These are phyloP conservation scores for Zychaea mexicana DNA, from an alignment of 371 early-diverging fungal species.

Conservation along the genomic window DNA sequence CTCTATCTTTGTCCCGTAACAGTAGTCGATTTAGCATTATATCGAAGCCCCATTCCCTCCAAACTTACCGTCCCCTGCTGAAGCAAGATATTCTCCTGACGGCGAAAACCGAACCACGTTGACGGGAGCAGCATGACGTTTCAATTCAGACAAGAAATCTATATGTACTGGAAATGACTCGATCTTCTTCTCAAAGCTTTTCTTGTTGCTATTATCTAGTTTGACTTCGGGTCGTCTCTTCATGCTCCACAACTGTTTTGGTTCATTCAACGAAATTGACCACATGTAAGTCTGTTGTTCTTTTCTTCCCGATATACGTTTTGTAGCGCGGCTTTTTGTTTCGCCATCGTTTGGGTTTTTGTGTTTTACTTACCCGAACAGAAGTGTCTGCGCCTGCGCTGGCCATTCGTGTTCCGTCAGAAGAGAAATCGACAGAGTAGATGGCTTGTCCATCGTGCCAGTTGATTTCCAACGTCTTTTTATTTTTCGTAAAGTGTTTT, in stretches of 20 bases:
- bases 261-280: too few species aligned
- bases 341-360: neutral
- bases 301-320: too few species aligned
- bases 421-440: constrained; percentile 91
- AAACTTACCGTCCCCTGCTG: constrained; percentile 85
- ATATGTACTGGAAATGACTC: constrained; percentile 56
- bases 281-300: too few species aligned
- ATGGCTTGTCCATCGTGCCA: constrained; percentile 95
- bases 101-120: constrained; percentile 96
- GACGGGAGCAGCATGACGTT: constrained; percentile 87
- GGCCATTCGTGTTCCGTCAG: constrained; percentile 71
- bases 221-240: constrained; percentile 24
- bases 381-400: constrained; percentile 92
- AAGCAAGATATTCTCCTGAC: constrained; percentile 74
- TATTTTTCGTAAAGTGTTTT: too few species aligned
- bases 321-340: neutral
- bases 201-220: constrained; percentile 1
- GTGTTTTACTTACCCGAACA: constrained; percentile 75
- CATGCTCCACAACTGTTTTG: constrained; percentile 71
- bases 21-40: too few species aligned
- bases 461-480: constrained; percentile 81
- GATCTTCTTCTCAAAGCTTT: constrained; percentile 12
- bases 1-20: too few species aligned
- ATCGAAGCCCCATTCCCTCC: neutral
- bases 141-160: constrained; percentile 83